Conservation (phyloP, 257 asterid species). For the Nicotiana tomentosiformis region DNA sequence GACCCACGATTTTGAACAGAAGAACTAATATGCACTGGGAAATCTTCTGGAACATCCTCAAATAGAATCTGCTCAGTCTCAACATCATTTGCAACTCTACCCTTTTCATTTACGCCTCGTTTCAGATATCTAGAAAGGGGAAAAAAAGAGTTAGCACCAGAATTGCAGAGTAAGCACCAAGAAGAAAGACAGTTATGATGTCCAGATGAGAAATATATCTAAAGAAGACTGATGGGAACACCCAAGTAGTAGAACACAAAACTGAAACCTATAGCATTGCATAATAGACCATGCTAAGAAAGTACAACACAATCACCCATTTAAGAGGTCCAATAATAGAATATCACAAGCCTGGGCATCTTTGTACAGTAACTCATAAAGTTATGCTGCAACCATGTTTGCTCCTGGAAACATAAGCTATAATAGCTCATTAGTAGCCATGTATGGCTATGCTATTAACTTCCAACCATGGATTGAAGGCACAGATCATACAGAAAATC, state of each 20-base stretch:
- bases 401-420: background rate
- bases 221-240: background rate
- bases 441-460: background rate
- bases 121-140: constrained; percentile 62
- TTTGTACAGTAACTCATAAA: background rate
- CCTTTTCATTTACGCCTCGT: constrained; percentile 89
- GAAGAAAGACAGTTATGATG: background rate
- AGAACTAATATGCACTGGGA: constrained; percentile 71
- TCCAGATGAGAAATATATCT: constrained; percentile 5
- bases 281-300: background rate
- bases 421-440: background rate
- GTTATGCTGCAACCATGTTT: background rate
- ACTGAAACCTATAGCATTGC: background rate
- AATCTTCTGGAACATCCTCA: constrained; percentile 75
- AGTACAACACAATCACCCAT: background rate
- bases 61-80: constrained; percentile 85
- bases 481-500: background rate
- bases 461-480: background rate
- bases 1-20: constrained; percentile 98
- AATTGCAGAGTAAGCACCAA: background rate
- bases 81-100: constrained; percentile 95
- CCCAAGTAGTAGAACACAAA: background rate
- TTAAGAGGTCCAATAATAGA: background rate
- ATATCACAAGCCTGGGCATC: background rate
- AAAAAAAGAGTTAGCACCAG: constrained; percentile 14